Base-by-base conservation (phyloP, 176 grass and related monocot genomes). In the Oryza glumipatula region DNA sequence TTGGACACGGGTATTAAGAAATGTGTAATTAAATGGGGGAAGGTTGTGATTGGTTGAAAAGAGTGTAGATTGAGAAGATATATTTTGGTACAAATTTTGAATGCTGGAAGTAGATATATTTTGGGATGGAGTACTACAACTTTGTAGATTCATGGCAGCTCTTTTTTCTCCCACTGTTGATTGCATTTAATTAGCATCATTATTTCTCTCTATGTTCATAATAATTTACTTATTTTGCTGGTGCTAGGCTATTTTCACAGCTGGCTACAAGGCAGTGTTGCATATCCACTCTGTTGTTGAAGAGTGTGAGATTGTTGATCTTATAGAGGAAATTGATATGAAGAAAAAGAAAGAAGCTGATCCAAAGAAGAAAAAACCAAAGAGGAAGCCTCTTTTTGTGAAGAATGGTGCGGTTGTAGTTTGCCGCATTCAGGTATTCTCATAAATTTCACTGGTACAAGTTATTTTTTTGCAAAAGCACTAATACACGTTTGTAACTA, bases 371-470 rank as follows among this genome's bases (percentile, higher is more conserved):
- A 97, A 89, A 83, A 98, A 92, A 71, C 66, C 74, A 72, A 95
- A 92, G 83, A 89, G 89, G 75, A 98, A 94, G 80, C 96, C 87
- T 72, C 96, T 94, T 83, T 98, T 95, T 84, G 96, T 98, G 72
- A 98, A 98, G 85, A 98, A 95, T 90, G 95, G 95, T 72, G 95
- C 95, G 17, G 85, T 93, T 82, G 93, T 98, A 82, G 89, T 98
- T 79, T 98, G 95, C 83, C 69, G 92, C 9, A 63, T 98, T 88
- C 95, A 98, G 93, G 95, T 95, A 76, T 71, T 41, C 26, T 68
- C 11, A 19, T 14, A 45, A 66, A 17, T 45, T 15, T 73, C 26
- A 15, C 78, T 46, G 24, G 4, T 85, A 24, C 32, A 44, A 44
- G 9, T 44, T 44, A 9, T 44, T 44, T 10, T 10, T 10, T 44